Evolutionary conservation across 1,139 yeast species (phyloP), one percentile per base, ranked within the genome.

Genomic region (Chernovozyma sophiae-reginae): DNA sequence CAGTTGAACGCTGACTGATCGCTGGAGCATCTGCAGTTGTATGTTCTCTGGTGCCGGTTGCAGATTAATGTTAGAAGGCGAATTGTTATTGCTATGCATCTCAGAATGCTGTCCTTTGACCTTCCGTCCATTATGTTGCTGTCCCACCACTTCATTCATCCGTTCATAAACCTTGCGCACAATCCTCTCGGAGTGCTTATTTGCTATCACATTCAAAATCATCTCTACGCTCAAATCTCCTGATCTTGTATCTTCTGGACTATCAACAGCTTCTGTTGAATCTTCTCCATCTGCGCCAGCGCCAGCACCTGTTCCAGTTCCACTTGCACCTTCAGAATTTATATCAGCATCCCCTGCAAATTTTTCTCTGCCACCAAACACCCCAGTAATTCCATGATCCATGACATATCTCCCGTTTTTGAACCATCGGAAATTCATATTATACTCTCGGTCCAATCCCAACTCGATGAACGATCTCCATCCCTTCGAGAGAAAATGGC

Each of bases 391-490:
- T 8, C 52, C 58, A 32, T 56, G 56, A 31, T 53, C 46, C 13
- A 46, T 38, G 14, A 47, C 42, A 37, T 53, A 62, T 28, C 56
- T 56, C 1, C 81, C 83, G 46, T 81, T 81, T 42, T 77, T 73
- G 43, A 71, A 72, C 96, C 96, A 87, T 43, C 82, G 69, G 48
- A 81, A 73, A 33, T 72, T 68, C 34, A 83, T 60, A 22, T 73
- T 68, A 43, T 77, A 68, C 20, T 64, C 55, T 31, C 62, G 68
- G 46, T 77, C 76, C 16, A 84, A 67, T 0, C 92, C 92, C 41
- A 86, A 73, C 43, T 81, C 86, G 25, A 86, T 72, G 34, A 62
- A 72, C 41, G 70, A 77, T 57, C 58, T 72, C 64, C 70, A 62
- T 37, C 52, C 56, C 27, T 55, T 56, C 3, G 62, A 55, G 25